Evolutionary conservation across 2,329 filamentous ascomycete species (phyloP).

Genomic region (Colletotrichum lini): DNA sequence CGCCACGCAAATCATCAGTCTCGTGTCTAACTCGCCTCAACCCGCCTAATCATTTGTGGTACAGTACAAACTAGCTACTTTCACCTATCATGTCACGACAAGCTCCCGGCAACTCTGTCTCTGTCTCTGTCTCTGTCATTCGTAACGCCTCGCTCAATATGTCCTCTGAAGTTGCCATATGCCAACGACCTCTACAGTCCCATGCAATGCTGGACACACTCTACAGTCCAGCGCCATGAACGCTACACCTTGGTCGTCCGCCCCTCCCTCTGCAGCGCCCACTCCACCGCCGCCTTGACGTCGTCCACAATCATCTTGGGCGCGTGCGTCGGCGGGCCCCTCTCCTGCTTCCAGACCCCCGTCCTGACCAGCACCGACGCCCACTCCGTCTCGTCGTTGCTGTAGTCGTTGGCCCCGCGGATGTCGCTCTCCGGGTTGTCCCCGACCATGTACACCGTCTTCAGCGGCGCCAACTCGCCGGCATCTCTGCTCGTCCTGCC

Average conservation of each 20-base stretch:
- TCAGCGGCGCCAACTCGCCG: constrained; percentile 62
- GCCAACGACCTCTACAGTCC: not conserved
- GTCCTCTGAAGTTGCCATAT: not conserved
- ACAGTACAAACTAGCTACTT: constrained; percentile 14
- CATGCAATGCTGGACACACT: not conserved
- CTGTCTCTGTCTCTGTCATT: not conserved
- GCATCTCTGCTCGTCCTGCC: constrained; percentile 19
- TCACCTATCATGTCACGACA: not conserved
- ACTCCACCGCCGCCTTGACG: constrained; percentile 83
- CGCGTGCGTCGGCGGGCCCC: constrained; percentile 67
- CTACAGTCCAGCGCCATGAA: no score
- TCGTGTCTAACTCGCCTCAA: not conserved
- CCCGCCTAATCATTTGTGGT: constrained; percentile 6
- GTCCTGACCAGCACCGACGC: constrained; percentile 82
- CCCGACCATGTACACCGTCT: constrained; percentile 93
- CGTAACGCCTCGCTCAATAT: not conserved
- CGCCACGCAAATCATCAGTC: not conserved
- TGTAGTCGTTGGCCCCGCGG: constrained; percentile 84
- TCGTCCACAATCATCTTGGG: constrained; percentile 79
- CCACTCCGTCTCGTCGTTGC: constrained; percentile 81
- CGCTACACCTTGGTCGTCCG: constrained; percentile 16
- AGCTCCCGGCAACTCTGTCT: no score
- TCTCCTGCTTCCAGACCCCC: constrained; percentile 75
- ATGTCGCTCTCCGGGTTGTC: constrained; percentile 94
- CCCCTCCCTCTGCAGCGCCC: constrained; percentile 76